These are phyloP conservation scores for Apostasia shenzhenica DNA, from an alignment of 106 monocot species.

Conservation along the genomic window DNA sequence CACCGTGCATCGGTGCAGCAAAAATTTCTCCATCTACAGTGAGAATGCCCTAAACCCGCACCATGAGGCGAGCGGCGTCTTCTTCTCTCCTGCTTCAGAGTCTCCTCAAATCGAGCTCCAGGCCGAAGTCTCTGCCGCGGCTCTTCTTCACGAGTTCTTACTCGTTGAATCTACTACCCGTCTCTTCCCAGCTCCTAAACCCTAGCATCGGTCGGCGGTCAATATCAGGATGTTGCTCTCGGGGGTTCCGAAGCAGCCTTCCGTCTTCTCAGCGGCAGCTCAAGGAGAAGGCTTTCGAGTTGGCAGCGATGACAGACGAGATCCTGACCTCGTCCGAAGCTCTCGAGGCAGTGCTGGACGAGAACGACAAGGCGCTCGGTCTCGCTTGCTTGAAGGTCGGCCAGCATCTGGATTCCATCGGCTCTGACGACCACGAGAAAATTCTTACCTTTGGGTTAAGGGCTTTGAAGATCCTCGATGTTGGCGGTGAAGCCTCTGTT, in stretches of 20 bases:
- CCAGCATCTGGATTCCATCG: slow-evolving; percentile 57
- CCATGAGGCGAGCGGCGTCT: slow-evolving; percentile 1
- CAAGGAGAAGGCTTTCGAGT: slow-evolving; percentile 48
- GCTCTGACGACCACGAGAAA: slow-evolving; percentile 30
- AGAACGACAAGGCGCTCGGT: slow-evolving; percentile 43
- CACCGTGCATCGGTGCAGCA: too few species aligned
- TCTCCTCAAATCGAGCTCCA: neutral
- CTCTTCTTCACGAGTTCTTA: neutral
- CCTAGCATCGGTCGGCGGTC: neutral
- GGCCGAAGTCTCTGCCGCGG: neutral
- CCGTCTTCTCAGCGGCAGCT: slow-evolving; percentile 19
- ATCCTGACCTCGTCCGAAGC: slow-evolving; percentile 49
- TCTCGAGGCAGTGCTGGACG: slow-evolving; percentile 29
- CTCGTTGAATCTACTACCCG: neutral
- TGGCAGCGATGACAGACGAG: slow-evolving; percentile 54
- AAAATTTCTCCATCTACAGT: too few species aligned
- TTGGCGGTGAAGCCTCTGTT: slow-evolving; percentile 15
- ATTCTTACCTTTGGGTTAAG: slow-evolving; percentile 44
- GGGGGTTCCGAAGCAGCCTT: neutral
- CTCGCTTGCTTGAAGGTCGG: slow-evolving; percentile 85
- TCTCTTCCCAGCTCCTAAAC: neutral
- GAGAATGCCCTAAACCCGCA: too few species aligned
- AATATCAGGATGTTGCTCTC: neutral
- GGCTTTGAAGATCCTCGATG: slow-evolving; percentile 57
- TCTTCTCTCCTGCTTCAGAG: neutral